Percentiles rank a stretch among this genome's conserved stretches.
Evolutionary conservation across 2,329 filamentous ascomycete genomes (phyloP).

Genomic region (Epichloe uncinata): DNA sequence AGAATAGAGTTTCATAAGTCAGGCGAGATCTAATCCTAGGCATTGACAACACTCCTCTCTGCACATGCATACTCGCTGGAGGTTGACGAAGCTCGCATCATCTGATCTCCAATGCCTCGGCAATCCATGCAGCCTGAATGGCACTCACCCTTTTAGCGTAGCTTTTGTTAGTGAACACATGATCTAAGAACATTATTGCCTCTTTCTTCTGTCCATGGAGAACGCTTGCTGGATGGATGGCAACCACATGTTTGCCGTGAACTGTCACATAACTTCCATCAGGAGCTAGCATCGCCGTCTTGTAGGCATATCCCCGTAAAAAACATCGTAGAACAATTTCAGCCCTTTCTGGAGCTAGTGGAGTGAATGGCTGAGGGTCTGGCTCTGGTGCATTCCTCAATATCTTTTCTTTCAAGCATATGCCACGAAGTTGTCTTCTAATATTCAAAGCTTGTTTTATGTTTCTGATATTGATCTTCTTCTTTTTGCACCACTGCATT

Average conservation of each 20-base stretch:
- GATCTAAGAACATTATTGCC: conserved; percentile 55
- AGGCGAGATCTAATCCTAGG: neutral
- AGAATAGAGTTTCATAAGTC: neutral
- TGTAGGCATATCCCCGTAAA: conserved; percentile 44
- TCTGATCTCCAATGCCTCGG: conserved; percentile 28
- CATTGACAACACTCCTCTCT: neutral
- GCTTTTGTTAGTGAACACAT: conserved; percentile 53
- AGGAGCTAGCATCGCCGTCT: conserved; percentile 46
- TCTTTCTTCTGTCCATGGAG: conserved; percentile 49
- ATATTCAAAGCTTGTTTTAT: conserved; percentile 52
- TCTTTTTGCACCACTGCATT: conserved; percentile 43
- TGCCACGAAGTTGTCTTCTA: conserved; percentile 43
- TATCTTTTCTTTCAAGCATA: conserved; percentile 40
- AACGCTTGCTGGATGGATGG: conserved; percentile 50
- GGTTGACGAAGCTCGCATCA: neutral
- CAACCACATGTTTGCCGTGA: conserved; percentile 45
- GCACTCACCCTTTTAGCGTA: conserved; percentile 56
- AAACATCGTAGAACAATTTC: conserved; percentile 47
- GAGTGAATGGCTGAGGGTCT: conserved; percentile 43
- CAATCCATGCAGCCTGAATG: conserved; percentile 46
- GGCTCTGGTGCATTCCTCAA: conserved; percentile 29
- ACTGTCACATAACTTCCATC: conserved; percentile 49
- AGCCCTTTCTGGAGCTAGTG: conserved; percentile 39
- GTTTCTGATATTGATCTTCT: conserved; percentile 43
- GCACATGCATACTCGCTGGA: neutral